Base-by-base conservation (phyloP, 768 basidiomycete genomes). In the Tephrocybe sp. region DNA sequence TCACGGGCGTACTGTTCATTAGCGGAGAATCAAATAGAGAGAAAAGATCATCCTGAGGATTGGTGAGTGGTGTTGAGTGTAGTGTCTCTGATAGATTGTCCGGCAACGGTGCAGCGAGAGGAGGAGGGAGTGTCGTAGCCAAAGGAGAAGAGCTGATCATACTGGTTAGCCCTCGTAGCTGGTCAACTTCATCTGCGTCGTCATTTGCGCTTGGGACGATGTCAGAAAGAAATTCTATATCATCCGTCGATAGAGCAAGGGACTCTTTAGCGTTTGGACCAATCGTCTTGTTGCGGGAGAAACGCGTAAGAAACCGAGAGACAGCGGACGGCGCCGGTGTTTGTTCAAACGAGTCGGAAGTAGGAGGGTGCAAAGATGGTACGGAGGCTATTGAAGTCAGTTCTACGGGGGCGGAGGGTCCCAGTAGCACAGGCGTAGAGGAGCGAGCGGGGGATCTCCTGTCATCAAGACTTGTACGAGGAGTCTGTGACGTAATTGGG, bases 201-300 rank as follows among this genome's bases (percentile, higher is more conserved):
- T 82, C 79, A 41, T 56, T 62, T 9, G 74, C 75, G 54, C 76
- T 78, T 3, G 86, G 85, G 9, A 80, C 86, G 47, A 80, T 76
- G 62, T 84, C 87, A 27, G 80, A 81, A 16, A 96, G 74, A 61
- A 88, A 94, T 55, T 91, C 86, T 24, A 96, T 73, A 63, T 96
- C 93, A 50, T 89, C 84, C 1, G 80, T 73, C 13, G 89, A 89
- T 15, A 95, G 74, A 11, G 89, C 79, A 27, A 94, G 64, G 25
- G 87, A 83, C 43, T 75, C 76, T 39, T 73, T 72, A 26, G 69
- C 67, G 45, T 57, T 75, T 40, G 70, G 49, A 22, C 61, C 53
- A 3, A 67, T 52, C 16, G 71, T 56, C 39, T 69, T 73, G 22
- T 67, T 66, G 18, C 82, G 78, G 7, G 83, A 84, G 64, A 95